phyloP scores from a whole-genome alignment of 192 early-diverging fungal genomes.

The Spinellus fusiger region DNA sequence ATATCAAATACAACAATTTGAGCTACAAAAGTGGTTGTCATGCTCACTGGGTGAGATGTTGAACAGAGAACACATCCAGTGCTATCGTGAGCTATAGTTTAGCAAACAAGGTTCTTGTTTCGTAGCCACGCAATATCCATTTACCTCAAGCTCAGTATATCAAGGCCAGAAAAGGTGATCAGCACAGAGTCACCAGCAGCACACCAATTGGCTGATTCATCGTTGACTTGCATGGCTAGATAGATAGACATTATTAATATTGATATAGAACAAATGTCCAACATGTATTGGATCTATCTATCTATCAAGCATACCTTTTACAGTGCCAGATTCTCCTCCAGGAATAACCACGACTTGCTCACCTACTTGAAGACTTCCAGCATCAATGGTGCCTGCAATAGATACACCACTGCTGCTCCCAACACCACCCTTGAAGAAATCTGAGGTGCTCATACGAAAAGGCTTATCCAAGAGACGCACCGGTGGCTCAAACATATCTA shows the following conservation, averaged over 20 bases:
- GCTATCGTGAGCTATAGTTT: constrained; percentile 29
- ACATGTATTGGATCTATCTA: neutral
- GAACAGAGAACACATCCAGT: constrained; percentile 81
- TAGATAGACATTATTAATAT: neutral
- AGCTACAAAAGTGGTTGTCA: constrained; percentile 71
- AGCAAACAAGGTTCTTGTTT: too few relatives aligned
- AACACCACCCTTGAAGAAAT: constrained; percentile 87
- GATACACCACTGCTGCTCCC: constrained; percentile 69
- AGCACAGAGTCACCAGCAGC: constrained; percentile 90
- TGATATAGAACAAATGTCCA: too few relatives aligned
- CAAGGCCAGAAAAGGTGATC: constrained; percentile 65
- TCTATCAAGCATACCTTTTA: constrained; percentile 55
- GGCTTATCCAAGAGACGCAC: constrained; percentile 70
- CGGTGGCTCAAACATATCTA: constrained; percentile 75
- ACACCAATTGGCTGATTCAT: constrained; percentile 75
- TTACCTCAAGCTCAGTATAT: constrained; percentile 67
- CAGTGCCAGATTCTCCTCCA: constrained; percentile 62
- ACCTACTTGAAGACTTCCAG: constrained; percentile 84
- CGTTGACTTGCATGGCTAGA: constrained; percentile 67
- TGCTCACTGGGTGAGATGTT: constrained; percentile 60
- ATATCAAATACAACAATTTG: constrained; percentile 95
- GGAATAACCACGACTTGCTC: constrained; percentile 80
- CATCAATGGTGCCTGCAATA: constrained; percentile 81
- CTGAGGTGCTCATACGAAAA: constrained; percentile 79
- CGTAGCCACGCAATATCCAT: neutral